Conservation (phyloP, 2,329 filamentous ascomycete genomes). For the Moelleriella libera region DNA sequence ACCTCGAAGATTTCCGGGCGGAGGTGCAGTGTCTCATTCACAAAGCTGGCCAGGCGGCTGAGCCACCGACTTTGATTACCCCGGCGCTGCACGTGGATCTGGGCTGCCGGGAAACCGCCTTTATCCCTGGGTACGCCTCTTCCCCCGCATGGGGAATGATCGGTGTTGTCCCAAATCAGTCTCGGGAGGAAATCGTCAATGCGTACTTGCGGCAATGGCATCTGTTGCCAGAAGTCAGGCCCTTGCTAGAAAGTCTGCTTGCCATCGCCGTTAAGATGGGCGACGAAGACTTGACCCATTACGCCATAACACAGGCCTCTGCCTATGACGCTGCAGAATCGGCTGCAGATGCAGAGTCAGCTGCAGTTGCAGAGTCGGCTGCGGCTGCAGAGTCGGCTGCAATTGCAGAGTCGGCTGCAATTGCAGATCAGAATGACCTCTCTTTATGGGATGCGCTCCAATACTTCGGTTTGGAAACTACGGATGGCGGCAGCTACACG, state of each 20-base stretch:
- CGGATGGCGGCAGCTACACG: slow-evolving; percentile 15
- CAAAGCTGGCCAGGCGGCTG: slow-evolving; percentile 16
- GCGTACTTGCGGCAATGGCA: slow-evolving; percentile 28
- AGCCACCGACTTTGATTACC: slow-evolving; percentile 15
- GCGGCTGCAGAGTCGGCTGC: slow-evolving; percentile 1
- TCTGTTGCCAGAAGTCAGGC: slow-evolving; percentile 14
- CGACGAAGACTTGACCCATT: slow-evolving; percentile 20
- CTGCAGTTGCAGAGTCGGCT: neutral
- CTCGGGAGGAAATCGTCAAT: slow-evolving; percentile 19
- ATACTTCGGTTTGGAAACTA: slow-evolving; percentile 19
- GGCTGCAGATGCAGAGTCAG: neutral
- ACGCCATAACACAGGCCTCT: slow-evolving; percentile 22
- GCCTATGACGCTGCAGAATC: slow-evolving; percentile 17
- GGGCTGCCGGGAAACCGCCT: slow-evolving; percentile 15
- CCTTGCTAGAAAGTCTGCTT: slow-evolving; percentile 18
- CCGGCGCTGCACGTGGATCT: slow-evolving; percentile 17
- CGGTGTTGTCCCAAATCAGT: slow-evolving; percentile 21
- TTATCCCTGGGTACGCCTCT: slow-evolving; percentile 12
- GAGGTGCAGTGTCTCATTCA: slow-evolving; percentile 31
- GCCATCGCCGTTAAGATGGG: slow-evolving; percentile 19
- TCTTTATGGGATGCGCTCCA: slow-evolving; percentile 17
- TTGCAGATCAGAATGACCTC: slow-evolving; percentile 8
- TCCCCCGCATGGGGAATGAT: slow-evolving; percentile 19
- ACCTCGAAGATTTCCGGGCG: slow-evolving; percentile 32
- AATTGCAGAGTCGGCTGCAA: too few species aligned